Evolutionary conservation across 441 rosid genomes (phyloP).

Genomic region (Pelargonium cotyledonis): DNA sequence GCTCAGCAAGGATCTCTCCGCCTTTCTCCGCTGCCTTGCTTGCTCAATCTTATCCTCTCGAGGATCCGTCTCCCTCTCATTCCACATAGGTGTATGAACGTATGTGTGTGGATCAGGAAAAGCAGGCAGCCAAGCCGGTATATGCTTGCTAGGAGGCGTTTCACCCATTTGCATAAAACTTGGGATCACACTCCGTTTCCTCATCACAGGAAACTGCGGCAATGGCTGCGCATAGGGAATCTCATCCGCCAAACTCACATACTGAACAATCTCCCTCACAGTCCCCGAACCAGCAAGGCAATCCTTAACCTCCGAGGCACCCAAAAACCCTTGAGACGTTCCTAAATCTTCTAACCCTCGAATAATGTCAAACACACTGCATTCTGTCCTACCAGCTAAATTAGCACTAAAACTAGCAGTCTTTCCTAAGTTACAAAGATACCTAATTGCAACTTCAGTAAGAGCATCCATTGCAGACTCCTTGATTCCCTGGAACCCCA

Average conservation of each 20-base stretch:
- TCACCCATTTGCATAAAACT: constrained; percentile 70
- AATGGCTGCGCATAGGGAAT: constrained; percentile 58
- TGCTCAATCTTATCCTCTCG: constrained; percentile 77
- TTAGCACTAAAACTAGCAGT: constrained; percentile 51
- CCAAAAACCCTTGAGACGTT: constrained; percentile 26
- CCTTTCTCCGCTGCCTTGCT: constrained; percentile 75
- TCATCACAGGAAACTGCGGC: constrained; percentile 53
- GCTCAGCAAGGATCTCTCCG: constrained; percentile 77
- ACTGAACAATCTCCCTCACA: constrained; percentile 46
- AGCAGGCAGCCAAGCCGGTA: constrained; percentile 87
- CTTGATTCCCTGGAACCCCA: constrained; percentile 63
- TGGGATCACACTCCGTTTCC: constrained; percentile 49
- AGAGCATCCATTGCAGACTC: constrained; percentile 70
- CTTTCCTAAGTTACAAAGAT: constrained; percentile 62
- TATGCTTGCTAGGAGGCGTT: constrained; percentile 69
- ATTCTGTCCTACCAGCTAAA: constrained; percentile 69
- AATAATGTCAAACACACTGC: constrained; percentile 69
- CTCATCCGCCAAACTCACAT: constrained; percentile 46
- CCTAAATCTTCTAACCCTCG: constrained; percentile 62
- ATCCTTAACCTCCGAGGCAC: constrained; percentile 27
- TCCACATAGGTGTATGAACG: constrained; percentile 69
- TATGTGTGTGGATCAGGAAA: constrained; percentile 93
- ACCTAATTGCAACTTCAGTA: constrained; percentile 49
- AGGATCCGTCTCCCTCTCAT: constrained; percentile 57
- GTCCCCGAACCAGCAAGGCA: constrained; percentile 33